Evolutionary conservation across 192 early-diverging fungal species (phyloP).

Genomic region (Backusella westeae): DNA sequence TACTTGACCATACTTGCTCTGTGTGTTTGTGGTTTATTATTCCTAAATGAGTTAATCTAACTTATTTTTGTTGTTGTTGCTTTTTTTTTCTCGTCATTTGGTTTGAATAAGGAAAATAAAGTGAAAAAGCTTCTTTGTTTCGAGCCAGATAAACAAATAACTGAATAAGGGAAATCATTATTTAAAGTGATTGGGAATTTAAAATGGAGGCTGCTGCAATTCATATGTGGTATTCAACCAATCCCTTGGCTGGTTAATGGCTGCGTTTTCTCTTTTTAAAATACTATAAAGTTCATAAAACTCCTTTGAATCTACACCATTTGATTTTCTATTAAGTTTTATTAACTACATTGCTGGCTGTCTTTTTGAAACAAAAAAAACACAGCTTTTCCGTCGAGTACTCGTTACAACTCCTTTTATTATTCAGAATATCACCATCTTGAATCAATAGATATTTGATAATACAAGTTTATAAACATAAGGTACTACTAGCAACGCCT

Average conservation of each 20-base stretch:
- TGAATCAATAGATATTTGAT: no score
- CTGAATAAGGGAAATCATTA: neutral
- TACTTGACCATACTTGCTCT: neutral
- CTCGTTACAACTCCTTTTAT: no score
- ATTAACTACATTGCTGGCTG: no score
- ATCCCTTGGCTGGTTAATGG: conserved; percentile 48
- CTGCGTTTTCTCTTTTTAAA: conserved; percentile 20
- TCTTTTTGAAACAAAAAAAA: no score
- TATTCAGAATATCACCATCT: no score
- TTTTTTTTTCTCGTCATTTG: neutral
- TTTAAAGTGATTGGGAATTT: neutral
- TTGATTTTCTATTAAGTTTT: no score
- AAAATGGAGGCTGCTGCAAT: neutral
- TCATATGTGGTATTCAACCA: conserved; percentile 36
- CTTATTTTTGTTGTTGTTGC: neutral
- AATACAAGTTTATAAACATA: no score
- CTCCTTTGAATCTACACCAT: no score
- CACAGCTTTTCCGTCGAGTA: no score
- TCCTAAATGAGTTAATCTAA: neutral
- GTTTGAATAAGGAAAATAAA: neutral
- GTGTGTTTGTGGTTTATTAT: neutral
- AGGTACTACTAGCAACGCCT: no score
- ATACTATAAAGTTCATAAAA: no score
- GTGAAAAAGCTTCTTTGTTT: neutral
- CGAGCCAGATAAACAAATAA: neutral